Percentiles rank a stretch among this genome's conserved stretches.
phyloP scores from a whole-genome alignment of 495 filamentous ascomycete species.

The Penicillium samsonianum region DNA sequence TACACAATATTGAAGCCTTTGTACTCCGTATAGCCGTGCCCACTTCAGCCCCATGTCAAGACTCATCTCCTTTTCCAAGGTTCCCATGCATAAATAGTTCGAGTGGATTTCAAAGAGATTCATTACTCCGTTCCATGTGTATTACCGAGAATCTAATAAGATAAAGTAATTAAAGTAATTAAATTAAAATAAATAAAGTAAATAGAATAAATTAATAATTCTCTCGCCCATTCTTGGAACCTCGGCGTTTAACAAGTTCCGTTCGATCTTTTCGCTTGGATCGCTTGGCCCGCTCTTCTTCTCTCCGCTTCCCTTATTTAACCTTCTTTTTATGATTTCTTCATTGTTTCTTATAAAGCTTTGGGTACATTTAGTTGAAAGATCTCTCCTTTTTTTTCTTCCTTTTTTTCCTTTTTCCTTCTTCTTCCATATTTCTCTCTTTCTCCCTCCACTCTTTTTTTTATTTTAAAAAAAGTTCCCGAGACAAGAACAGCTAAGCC shows the following conservation, averaged over 20 bases:
- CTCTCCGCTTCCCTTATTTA: constrained; percentile 35
- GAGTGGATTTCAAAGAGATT: constrained; percentile 23
- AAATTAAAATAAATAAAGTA: too few species aligned
- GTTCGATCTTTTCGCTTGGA: constrained; percentile 28
- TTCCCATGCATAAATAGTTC: constrained; percentile 25
- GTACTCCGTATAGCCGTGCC: neutral
- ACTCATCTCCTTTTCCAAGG: constrained; percentile 22
- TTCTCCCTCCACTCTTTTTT: constrained; percentile 10
- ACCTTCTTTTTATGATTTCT: constrained; percentile 35
- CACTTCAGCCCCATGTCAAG: constrained; percentile 8
- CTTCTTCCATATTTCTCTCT: constrained; percentile 15
- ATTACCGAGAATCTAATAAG: neutral
- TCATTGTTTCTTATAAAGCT: constrained; percentile 18
- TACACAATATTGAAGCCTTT: constrained; percentile 6
- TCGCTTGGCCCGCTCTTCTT: constrained; percentile 20
- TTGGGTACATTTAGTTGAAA: constrained; percentile 13
- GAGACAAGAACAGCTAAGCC: constrained; percentile 24
- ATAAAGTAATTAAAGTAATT: too few species aligned
- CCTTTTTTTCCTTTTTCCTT: constrained; percentile 8
- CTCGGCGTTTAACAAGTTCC: constrained; percentile 35
- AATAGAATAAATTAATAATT: constrained; percentile 5
- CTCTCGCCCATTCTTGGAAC: constrained; percentile 26
- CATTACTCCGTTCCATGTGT: neutral
- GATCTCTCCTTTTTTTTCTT: neutral
- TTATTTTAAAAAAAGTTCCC: constrained; percentile 6